These are phyloP conservation scores for Trametes maxima DNA, from an alignment of 768 basidiomycete species.

Conservation along the genomic window DNA sequence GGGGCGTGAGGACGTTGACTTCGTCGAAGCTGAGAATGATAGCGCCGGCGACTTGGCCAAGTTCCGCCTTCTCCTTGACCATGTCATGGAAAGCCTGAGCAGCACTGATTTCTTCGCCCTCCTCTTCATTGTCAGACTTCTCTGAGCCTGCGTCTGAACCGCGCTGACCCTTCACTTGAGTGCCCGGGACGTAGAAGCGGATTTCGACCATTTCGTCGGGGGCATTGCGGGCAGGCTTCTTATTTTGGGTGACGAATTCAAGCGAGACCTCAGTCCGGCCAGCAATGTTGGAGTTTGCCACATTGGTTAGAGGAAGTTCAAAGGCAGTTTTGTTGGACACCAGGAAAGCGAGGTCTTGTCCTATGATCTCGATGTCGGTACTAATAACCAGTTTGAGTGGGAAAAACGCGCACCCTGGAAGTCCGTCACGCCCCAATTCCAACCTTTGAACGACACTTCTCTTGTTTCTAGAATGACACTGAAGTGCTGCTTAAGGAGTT, in stretches of 20 bases:
- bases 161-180: conserved; percentile 53
- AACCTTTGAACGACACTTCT: conserved; percentile 90
- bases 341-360: conserved; percentile 88
- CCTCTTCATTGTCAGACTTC: conserved; percentile 65
- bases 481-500: conserved; percentile 86
- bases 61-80: conserved; percentile 95
- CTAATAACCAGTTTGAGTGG: conserved; percentile 3
- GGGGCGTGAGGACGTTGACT: conserved; percentile 90
- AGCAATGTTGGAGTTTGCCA: conserved; percentile 97
- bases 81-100: conserved; percentile 97
- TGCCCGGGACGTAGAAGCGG: conserved; percentile 92
- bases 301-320: conserved; percentile 81
- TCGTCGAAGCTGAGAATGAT: conserved; percentile 95
- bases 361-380: conserved; percentile 41
- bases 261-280: conserved; percentile 98
- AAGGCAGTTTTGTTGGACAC: conserved; percentile 88
- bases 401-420: conserved; percentile 72
- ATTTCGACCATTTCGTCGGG: conserved; percentile 94
- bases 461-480: conserved; percentile 80
- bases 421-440: conserved; percentile 98
- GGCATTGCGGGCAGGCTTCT: conserved; percentile 44
- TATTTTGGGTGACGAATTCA: conserved; percentile 72
- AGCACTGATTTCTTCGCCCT: conserved; percentile 75
- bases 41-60: conserved; percentile 89
- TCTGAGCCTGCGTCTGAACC: conserved; percentile 76